phyloP scores from a whole-genome alignment of 805 yeast species.

The Metschnikowia gruessii region DNA sequence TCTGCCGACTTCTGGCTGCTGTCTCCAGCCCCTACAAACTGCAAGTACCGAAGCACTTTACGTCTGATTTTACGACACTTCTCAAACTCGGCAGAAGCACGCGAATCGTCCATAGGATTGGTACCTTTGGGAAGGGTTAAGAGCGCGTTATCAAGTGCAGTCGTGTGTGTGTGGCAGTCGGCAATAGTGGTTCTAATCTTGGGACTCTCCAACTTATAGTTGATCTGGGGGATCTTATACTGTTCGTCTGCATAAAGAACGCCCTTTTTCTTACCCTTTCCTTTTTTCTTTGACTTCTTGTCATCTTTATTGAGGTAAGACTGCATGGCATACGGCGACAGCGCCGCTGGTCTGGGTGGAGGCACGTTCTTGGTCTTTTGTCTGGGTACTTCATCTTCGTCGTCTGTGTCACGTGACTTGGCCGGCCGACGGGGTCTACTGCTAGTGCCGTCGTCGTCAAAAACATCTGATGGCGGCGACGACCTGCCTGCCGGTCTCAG shows the following conservation, averaged over 20 bases:
- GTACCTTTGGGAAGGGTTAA: slow-evolving; percentile 42
- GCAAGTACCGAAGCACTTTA: slow-evolving; percentile 76
- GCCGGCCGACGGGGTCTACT: no score
- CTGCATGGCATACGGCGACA: slow-evolving; percentile 22
- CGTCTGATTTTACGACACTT: slow-evolving; percentile 74
- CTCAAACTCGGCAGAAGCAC: slow-evolving; percentile 65
- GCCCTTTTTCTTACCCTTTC: slow-evolving; percentile 14
- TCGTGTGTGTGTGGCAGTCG: slow-evolving; percentile 70
- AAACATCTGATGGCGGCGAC: neutral
- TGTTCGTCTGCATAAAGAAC: slow-evolving; percentile 42
- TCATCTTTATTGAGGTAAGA: slow-evolving; percentile 14
- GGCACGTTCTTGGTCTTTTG: slow-evolving; percentile 2
- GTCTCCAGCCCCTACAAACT: slow-evolving; percentile 60
- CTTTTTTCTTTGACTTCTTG: slow-evolving; percentile 12
- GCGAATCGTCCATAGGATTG: slow-evolving; percentile 60
- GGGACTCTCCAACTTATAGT: slow-evolving; percentile 69
- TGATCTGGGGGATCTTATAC: slow-evolving; percentile 64
- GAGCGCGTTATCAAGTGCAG: slow-evolving; percentile 56
- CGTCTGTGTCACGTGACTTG: slow-evolving; percentile 6
- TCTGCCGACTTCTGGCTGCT: slow-evolving; percentile 28
- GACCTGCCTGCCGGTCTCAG: neutral
- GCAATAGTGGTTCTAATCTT: slow-evolving; percentile 66
- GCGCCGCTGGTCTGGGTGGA: slow-evolving; percentile 28
- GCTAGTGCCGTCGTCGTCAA: neutral
- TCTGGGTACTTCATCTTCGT: no score